Evolutionary conservation across 2,329 filamentous ascomycete genomes (phyloP).

Genomic region (Periconia digitata): DNA sequence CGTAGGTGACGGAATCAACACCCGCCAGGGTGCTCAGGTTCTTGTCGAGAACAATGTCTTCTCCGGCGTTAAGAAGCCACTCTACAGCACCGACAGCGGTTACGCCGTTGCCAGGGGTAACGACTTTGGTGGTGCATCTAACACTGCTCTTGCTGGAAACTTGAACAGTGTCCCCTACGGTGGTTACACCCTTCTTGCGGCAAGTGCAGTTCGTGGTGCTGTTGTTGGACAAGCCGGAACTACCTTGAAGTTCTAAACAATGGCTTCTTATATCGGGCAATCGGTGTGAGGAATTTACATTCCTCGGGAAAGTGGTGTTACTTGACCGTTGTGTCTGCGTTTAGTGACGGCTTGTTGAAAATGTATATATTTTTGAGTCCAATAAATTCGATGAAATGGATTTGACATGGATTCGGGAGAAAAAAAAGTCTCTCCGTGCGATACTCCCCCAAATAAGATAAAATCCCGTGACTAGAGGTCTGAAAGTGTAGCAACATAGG

Average conservation of each 20-base stretch:
- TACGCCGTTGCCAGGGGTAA: constrained; percentile 43
- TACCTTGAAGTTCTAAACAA: constrained; percentile 39
- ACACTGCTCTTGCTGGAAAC: constrained; percentile 36
- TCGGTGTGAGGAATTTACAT: background rate
- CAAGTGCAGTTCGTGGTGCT: constrained; percentile 38
- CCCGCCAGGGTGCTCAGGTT: constrained; percentile 45
- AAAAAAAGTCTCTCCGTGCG: too few species aligned
- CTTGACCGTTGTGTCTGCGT: background rate
- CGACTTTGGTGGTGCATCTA: constrained; percentile 40
- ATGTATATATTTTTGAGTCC: background rate
- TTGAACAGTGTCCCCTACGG: constrained; percentile 39
- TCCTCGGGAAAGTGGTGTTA: too few species aligned
- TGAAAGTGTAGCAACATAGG: too few species aligned
- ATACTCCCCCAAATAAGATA: too few species aligned
- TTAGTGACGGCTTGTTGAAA: background rate
- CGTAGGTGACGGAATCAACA: constrained; percentile 45
- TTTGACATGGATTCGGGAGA: too few species aligned
- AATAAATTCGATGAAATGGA: too few species aligned
- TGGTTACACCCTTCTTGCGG: constrained; percentile 34
- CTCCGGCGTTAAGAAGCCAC: constrained; percentile 32
- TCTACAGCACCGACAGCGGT: constrained; percentile 39
- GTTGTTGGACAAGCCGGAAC: constrained; percentile 45
- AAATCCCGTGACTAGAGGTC: too few species aligned
- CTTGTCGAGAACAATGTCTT: constrained; percentile 49
- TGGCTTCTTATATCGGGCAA: background rate